Evolutionary conservation across 176 grass and related monocot species (phyloP).

Genomic region (Musa schizocarpa): DNA sequence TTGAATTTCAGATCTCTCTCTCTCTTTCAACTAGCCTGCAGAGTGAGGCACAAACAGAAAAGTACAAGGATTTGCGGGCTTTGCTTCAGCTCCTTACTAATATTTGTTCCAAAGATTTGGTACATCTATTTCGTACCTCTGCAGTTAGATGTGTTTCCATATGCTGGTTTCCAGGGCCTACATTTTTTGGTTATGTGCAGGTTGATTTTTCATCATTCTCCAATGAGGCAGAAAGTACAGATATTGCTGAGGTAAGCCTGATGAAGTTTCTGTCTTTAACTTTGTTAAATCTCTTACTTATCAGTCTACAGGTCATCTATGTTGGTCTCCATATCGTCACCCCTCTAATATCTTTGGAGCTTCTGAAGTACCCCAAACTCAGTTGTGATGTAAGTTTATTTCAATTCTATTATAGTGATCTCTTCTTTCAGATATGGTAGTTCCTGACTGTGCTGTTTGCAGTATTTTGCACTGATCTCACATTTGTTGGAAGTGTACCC

Average conservation of each 20-base stretch:
- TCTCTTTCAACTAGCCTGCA: conserved; percentile 73
- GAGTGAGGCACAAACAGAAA: conserved; percentile 82
- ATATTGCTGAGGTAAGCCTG: conserved; percentile 81
- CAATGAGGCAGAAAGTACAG: conserved; percentile 43
- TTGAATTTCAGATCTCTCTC: conserved; percentile 62
- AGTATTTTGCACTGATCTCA: conserved; percentile 91
- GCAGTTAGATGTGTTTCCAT: conserved; percentile 4
- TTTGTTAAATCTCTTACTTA: neutral
- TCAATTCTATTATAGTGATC: conserved; percentile 1
- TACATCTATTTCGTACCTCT: conserved; percentile 18
- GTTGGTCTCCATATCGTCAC: conserved; percentile 90
- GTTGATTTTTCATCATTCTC: conserved; percentile 73
- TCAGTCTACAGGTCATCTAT: conserved; percentile 75
- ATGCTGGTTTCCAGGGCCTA: neutral
- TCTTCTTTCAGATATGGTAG: conserved; percentile 1
- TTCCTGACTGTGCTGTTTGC: conserved; percentile 24
- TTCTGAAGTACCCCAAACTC: conserved; percentile 98
- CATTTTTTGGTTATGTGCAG: conserved; percentile 37
- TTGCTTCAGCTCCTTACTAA: conserved; percentile 94
- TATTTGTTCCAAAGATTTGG: conserved; percentile 98
- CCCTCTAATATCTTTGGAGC: conserved; percentile 94
- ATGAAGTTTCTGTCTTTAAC: conserved; percentile 14
- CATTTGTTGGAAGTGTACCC: conserved; percentile 98
- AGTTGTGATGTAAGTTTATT: conserved; percentile 71
- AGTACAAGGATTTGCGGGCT: conserved; percentile 95